phyloP scores from a whole-genome alignment of 2,329 filamentous ascomycete genomes.

The Sclerotinia subarctica region DNA sequence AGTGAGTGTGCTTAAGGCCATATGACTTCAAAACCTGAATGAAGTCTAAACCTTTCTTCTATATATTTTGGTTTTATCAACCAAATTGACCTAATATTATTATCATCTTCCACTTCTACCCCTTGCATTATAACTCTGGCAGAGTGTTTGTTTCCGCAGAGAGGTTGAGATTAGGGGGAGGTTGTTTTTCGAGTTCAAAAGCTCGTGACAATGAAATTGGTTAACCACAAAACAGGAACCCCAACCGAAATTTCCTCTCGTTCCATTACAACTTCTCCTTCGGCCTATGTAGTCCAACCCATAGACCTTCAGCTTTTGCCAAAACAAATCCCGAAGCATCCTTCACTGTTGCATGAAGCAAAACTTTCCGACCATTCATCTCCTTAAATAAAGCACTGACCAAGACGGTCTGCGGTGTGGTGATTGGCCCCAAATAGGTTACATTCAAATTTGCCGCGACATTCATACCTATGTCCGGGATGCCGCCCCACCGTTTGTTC shows the following conservation, averaged over 20 bases:
- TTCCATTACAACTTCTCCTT: neutral
- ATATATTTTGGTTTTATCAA: no score
- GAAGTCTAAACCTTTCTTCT: no score
- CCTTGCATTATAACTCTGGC: no score
- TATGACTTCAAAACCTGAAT: no score
- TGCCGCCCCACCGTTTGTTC: neutral
- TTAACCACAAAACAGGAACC: neutral
- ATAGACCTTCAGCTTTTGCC: neutral
- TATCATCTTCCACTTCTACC: no score
- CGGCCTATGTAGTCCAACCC: neutral
- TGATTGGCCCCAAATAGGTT: neutral
- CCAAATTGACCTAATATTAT: no score
- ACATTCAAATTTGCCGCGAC: neutral
- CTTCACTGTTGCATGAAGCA: neutral
- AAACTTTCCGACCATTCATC: neutral
- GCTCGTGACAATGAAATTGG: neutral
- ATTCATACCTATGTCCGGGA: neutral
- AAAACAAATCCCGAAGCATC: neutral
- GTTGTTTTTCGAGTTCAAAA: no score
- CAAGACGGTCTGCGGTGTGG: neutral
- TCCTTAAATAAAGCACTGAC: neutral
- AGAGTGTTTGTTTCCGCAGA: no score
- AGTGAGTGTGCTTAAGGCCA: no score
- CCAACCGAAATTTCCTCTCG: neutral
- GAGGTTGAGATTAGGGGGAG: no score